phyloP scores from a whole-genome alignment of 2,329 filamentous ascomycete species.

The Colletotrichum costaricense region DNA sequence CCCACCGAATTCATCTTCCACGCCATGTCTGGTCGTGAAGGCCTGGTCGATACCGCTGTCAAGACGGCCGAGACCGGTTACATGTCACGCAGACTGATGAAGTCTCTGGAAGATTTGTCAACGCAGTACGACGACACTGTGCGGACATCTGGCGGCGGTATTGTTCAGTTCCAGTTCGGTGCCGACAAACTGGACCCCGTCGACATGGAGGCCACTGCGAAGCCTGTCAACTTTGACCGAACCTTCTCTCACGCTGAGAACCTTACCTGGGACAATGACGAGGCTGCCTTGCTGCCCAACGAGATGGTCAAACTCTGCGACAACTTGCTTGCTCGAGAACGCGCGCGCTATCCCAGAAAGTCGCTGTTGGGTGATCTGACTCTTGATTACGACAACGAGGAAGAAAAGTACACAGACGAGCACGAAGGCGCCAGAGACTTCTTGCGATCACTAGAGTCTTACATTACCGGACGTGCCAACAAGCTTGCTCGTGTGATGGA shows the following conservation, averaged over 20 bases:
- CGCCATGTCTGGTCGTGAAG: slow-evolving; percentile 98
- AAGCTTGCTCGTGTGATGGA: slow-evolving; percentile 56
- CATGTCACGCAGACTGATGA: slow-evolving; percentile 98
- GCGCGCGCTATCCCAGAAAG: slow-evolving; percentile 70
- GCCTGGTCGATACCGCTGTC: slow-evolving; percentile 97
- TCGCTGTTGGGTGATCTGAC: slow-evolving; percentile 70
- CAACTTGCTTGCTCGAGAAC: slow-evolving; percentile 74
- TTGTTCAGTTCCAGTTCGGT: slow-evolving; percentile 98
- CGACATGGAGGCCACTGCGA: slow-evolving; percentile 95
- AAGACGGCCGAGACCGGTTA: slow-evolving; percentile 99
- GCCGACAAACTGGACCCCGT: slow-evolving; percentile 96
- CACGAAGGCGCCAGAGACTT: slow-evolving; percentile 87
- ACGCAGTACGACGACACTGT: slow-evolving; percentile 96
- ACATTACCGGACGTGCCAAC: slow-evolving; percentile 72
- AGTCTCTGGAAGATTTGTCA: slow-evolving; percentile 94
- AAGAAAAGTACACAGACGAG: slow-evolving; percentile 77
- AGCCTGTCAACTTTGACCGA: slow-evolving; percentile 90
- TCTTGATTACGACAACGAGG: slow-evolving; percentile 77
- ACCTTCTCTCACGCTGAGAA: slow-evolving; percentile 87
- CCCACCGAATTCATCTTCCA: slow-evolving; percentile 98
- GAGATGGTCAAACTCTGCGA: slow-evolving; percentile 79
- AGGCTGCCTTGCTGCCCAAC: slow-evolving; percentile 77
- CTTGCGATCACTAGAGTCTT: slow-evolving; percentile 80
- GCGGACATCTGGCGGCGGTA: slow-evolving; percentile 85
- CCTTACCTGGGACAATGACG: slow-evolving; percentile 82